Evolutionary conservation across 2,329 filamentous ascomycete genomes (phyloP).

Genomic region (Byssoonygena ceratinophila): DNA sequence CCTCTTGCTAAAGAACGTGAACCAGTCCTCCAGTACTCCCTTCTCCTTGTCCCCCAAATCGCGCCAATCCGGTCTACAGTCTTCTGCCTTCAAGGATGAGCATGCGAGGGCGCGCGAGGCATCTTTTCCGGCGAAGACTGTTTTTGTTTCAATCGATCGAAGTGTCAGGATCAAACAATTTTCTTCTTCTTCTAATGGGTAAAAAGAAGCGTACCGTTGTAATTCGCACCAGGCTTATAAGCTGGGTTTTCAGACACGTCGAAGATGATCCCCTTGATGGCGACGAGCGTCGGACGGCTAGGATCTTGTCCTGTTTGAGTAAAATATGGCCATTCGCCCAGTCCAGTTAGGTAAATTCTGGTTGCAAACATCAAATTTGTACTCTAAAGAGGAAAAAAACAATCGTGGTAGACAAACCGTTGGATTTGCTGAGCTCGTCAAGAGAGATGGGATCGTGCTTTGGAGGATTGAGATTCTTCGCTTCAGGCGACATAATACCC

Average conservation of each 20-base stretch:
- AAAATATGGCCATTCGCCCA: neutral
- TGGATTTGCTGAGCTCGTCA: constrained; percentile 67
- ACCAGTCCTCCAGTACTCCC: constrained; percentile 78
- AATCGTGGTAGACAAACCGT: constrained; percentile 51
- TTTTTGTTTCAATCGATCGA: neutral
- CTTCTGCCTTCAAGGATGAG: constrained; percentile 75
- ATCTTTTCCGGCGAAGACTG: constrained; percentile 93
- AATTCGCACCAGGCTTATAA: constrained; percentile 72
- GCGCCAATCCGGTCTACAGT: constrained; percentile 72
- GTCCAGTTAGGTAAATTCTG: neutral
- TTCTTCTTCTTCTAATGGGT: too few species aligned
- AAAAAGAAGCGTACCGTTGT: constrained; percentile 55
- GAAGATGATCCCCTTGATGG: constrained; percentile 80
- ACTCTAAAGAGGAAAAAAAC: neutral
- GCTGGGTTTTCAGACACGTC: constrained; percentile 84
- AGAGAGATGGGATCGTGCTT: constrained; percentile 78
- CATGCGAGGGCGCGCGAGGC: constrained; percentile 82
- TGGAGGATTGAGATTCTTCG: constrained; percentile 55
- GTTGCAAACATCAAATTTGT: neutral
- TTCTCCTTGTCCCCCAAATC: constrained; percentile 78
- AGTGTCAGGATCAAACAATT: too few species aligned
- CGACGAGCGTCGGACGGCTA: constrained; percentile 44
- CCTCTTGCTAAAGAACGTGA: constrained; percentile 89
- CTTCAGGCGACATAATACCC: constrained; percentile 18
- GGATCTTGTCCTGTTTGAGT: constrained; percentile 15